Conservation (phyloP, 495 filamentous ascomycete genomes). For the Darksidea phi region DNA sequence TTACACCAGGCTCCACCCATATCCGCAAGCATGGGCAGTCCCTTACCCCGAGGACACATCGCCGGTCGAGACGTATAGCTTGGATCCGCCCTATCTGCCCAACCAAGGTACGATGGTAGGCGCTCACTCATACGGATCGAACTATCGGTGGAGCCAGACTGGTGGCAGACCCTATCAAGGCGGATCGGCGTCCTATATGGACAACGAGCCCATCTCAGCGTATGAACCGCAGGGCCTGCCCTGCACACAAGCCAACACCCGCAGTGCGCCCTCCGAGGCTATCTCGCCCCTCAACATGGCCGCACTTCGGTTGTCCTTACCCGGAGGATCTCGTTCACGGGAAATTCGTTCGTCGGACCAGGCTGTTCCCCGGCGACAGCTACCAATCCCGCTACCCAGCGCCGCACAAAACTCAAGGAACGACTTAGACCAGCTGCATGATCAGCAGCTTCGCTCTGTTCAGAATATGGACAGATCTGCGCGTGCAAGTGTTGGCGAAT, state of each 20-base stretch:
- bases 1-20: slow-evolving; percentile 1
- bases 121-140: slow-evolving; percentile 12
- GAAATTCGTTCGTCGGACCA: neutral
- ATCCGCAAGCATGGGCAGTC: slow-evolving; percentile 20
- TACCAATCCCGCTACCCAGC: slow-evolving; percentile 31
- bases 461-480: slow-evolving; percentile 12
- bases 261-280: slow-evolving; percentile 28
- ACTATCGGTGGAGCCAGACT: slow-evolving; percentile 15
- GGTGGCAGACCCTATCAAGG: slow-evolving; percentile 6
- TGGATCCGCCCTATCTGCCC: slow-evolving; percentile 17
- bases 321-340: slow-evolving; percentile 6
- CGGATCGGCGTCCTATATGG: slow-evolving; percentile 7
- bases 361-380: slow-evolving; percentile 19
- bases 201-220: slow-evolving; percentile 13
- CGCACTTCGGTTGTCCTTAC: slow-evolving; percentile 30
- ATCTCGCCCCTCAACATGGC: slow-evolving; percentile 41
- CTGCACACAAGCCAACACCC: slow-evolving; percentile 10
- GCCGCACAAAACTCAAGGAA: slow-evolving; percentile 11
- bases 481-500: neutral
- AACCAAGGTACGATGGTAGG: slow-evolving; percentile 10
- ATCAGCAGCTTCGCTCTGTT: slow-evolving; percentile 20
- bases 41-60: slow-evolving; percentile 30
- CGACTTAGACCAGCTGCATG: slow-evolving; percentile 23
- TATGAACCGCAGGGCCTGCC: slow-evolving; percentile 8
- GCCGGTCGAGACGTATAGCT: slow-evolving; percentile 27